Conservation (phyloP, 2,329 filamentous ascomycete genomes). For the Sclerotinia trifoliorum region DNA sequence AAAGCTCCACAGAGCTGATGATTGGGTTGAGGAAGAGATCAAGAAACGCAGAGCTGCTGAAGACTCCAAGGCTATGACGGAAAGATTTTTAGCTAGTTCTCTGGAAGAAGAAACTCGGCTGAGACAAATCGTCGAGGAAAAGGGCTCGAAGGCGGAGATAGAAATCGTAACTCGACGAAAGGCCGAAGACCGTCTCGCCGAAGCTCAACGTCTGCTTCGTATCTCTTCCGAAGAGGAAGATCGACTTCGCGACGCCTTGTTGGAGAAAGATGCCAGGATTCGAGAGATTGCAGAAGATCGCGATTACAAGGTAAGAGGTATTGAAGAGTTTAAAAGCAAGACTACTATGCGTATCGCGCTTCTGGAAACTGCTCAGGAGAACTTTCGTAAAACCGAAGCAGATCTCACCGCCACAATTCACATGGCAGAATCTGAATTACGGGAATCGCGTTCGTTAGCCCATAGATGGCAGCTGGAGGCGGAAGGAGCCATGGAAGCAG, state of each 20-base stretch:
- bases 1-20: conserved; percentile 62
- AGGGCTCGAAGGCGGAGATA: conserved; percentile 53
- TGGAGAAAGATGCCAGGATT: conserved; percentile 66
- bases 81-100: conserved; percentile 58
- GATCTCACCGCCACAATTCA: conserved; percentile 58
- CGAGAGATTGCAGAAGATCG: conserved; percentile 68
- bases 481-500: conserved; percentile 61
- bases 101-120: conserved; percentile 69
- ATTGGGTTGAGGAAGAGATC: conserved; percentile 62
- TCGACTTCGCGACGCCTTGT: conserved; percentile 63
- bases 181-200: conserved; percentile 69
- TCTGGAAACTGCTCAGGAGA: conserved; percentile 65
- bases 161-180: conserved; percentile 63
- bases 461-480: conserved; percentile 62
- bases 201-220: conserved; percentile 68
- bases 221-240: conserved; percentile 71
- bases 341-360: conserved; percentile 61
- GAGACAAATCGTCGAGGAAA: conserved; percentile 63
- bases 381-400: conserved; percentile 52
- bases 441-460: conserved; percentile 55
- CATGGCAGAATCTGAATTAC: conserved; percentile 54
- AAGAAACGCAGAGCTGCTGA: conserved; percentile 63
- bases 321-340: conserved; percentile 57
- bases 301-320: conserved; percentile 61
- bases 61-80: conserved; percentile 55